These are phyloP conservation scores for Erigeron canadensis DNA, from an alignment of 129 eudicot species.

Conservation along the genomic window DNA sequence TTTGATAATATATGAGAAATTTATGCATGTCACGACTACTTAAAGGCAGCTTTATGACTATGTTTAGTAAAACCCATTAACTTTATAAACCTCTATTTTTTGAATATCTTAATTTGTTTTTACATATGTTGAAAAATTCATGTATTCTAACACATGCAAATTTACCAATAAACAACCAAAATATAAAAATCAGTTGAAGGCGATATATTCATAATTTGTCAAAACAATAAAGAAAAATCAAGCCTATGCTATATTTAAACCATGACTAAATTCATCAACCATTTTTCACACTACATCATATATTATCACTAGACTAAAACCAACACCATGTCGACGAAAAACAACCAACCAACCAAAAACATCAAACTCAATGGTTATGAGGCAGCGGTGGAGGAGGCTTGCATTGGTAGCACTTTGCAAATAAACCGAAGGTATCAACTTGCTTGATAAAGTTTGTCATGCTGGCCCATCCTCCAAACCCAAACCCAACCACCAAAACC, in stretches of 20 bases:
- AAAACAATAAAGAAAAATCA: conserved; percentile 28
- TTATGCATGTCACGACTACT: no score
- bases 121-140: no score
- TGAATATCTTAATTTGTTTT: no score
- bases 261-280: conserved; percentile 32
- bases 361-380: conserved; percentile 34
- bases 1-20: no score
- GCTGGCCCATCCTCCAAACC: conserved; percentile 89
- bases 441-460: conserved; percentile 70
- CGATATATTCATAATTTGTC: conserved; percentile 26
- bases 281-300: conserved; percentile 39
- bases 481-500: conserved; percentile 65
- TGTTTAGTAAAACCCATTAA: no score
- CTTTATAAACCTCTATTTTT: no score
- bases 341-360: conserved; percentile 33
- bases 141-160: not conserved
- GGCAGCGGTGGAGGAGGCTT: conserved; percentile 43
- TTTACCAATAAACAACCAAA: conserved; percentile 4
- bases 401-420: conserved; percentile 80
- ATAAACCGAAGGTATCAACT: conserved; percentile 64
- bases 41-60: no score
- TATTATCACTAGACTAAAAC: conserved; percentile 29
- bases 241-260: conserved; percentile 25
- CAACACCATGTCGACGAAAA: conserved; percentile 30
- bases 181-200: conserved; percentile 19